Percentiles rank a stretch among this genome's conserved stretches.
Evolutionary conservation across 2,329 filamentous ascomycete species (phyloP).

Genomic region (Decorospora gaudefroyi): DNA sequence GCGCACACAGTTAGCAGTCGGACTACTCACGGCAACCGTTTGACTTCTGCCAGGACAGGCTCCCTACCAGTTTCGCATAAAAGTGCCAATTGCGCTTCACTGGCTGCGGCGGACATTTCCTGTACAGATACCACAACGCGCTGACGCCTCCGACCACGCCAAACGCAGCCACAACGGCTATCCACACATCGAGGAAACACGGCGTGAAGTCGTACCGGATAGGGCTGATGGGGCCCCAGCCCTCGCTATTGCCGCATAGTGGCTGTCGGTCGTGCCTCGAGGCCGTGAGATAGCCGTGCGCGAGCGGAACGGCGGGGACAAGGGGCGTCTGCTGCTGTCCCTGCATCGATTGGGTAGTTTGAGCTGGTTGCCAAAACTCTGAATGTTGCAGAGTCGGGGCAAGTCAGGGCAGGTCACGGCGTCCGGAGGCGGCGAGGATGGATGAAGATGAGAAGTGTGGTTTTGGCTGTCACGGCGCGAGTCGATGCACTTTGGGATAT

Average conservation of each 20-base stretch:
- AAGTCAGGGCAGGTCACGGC: constrained; percentile 17
- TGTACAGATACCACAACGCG: constrained; percentile 79
- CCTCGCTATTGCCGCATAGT: constrained; percentile 85
- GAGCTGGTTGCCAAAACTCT: constrained; percentile 31
- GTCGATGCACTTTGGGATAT: constrained; percentile 10
- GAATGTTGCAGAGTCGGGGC: constrained; percentile 24
- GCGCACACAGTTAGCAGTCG: constrained; percentile 18
- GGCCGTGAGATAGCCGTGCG: constrained; percentile 60
- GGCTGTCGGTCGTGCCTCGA: constrained; percentile 61
- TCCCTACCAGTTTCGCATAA: constrained; percentile 79
- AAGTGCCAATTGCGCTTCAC: constrained; percentile 89
- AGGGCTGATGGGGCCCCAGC: constrained; percentile 92
- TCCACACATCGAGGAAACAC: constrained; percentile 93
- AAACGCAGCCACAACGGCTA: constrained; percentile 75
- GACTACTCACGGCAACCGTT: neutral
- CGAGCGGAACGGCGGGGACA: constrained; percentile 32
- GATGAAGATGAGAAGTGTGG: too few relatives aligned
- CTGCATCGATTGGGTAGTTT: constrained; percentile 43
- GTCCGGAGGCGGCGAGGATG: constrained; percentile 19
- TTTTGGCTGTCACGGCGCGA: constrained; percentile 9
- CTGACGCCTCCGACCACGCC: constrained; percentile 76
- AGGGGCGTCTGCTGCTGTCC: constrained; percentile 46
- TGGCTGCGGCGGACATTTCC: constrained; percentile 67
- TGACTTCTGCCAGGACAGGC: neutral
- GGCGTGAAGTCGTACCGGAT: constrained; percentile 92